A percentile compares a stretch with the other conserved stretches of the same genome.
Evolutionary conservation across 441 rosid species (phyloP).

Genomic region (Populus hybrid): DNA sequence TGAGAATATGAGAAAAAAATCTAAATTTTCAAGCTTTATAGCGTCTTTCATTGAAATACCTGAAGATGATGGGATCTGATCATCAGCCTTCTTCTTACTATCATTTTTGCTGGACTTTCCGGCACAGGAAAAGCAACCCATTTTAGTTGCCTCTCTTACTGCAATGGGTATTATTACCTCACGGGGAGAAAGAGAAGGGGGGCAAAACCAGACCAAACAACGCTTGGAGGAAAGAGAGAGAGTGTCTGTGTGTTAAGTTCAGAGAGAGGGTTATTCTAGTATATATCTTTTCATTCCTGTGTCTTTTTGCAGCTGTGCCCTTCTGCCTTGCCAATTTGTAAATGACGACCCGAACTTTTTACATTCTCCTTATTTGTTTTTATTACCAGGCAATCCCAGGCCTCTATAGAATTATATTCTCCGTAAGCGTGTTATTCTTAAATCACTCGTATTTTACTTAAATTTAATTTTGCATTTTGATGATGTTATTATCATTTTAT

Average conservation of each 20-base stretch:
- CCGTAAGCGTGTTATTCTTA: too few relatives aligned
- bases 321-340: background rate
- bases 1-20: background rate
- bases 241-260: slow-evolving; percentile 4
- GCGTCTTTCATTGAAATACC: slow-evolving; percentile 25
- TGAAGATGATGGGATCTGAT: slow-evolving; percentile 57
- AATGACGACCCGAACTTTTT: background rate
- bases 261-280: slow-evolving; percentile 2
- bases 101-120: slow-evolving; percentile 42
- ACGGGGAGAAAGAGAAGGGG: background rate
- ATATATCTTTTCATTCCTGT: background rate
- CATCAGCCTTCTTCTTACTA: slow-evolving; percentile 32
- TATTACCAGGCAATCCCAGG: background rate
- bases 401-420: too few relatives aligned
- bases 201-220: background rate
- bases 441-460: too few relatives aligned
- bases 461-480: too few relatives aligned
- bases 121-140: slow-evolving; percentile 60
- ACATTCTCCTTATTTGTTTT: background rate
- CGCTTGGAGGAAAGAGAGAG: background rate
- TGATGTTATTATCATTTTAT: background rate
- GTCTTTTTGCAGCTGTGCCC: slow-evolving; percentile 9
- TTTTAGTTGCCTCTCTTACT: slow-evolving; percentile 18
- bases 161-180: slow-evolving; percentile 10
- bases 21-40: slow-evolving; percentile 1